Base-by-base conservation (phyloP, 768 basidiomycete genomes). In the Peribolospora kevripleyi region DNA sequence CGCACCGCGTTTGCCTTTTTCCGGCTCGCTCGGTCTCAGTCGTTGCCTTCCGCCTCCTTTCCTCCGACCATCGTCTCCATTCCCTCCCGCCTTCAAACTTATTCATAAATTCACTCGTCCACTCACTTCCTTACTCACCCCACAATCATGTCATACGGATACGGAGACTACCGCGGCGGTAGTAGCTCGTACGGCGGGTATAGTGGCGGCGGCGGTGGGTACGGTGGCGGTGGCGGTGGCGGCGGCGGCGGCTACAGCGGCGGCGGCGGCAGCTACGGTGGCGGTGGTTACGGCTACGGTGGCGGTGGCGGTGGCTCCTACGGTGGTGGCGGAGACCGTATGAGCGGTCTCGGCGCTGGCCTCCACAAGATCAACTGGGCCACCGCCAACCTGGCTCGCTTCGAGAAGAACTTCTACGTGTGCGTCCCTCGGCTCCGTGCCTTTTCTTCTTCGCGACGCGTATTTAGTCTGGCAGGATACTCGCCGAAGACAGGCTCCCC, bases 401-500 rank as follows among this genome's bases (percentile, higher is more conserved):
- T 98, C 61, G 91, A 97, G 70, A 98, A 97, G 73, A 95, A 97
- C 73, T 98, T 91, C 61, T 91, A 91, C 62, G 72, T 57, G 56
- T 57, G 47, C 42, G 56, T 54, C 25, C 1, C 25, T 25, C 25
- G 25, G 25, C 25, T 25, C 25, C 25, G 25, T 25, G 25, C 25
- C 25, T 25, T 25, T 1, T 25, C 25, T 25, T 25, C 25, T 25
- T 25, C 1, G 25, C 25, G 25, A 25, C 25, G 25, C 25, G 25
- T 25, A 25, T 25, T 25, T 25, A 25, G 25, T 25, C 25, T 25
- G 25, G 25, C 25, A 25, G 25, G 25, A 25, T 25, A 25, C 25
- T 25, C 25, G 1, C 25, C 25, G 25, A 25, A 25, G 25, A 25
- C 25, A 25, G 1, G 25, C 25, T 25, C 25, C 25, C 25, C 25